These are phyloP conservation scores for Punctularia strigosozonata DNA, from an alignment of 768 basidiomycete genomes.

Conservation along the genomic window DNA sequence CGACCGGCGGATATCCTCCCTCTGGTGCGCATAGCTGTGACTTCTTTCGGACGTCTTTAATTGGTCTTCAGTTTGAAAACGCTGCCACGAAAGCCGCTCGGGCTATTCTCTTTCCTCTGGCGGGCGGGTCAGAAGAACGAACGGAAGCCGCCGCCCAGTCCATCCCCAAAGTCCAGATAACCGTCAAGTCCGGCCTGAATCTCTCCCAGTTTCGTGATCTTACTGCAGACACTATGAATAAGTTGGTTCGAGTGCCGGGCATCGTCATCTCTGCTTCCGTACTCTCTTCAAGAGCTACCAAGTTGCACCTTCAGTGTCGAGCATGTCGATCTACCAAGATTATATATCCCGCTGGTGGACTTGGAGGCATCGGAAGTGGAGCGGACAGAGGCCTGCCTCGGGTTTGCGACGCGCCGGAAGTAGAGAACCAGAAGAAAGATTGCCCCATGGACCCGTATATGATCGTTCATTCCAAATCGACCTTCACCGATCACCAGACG, in stretches of 20 bases:
- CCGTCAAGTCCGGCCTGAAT: conserved; percentile 82
- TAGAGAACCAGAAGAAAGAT: conserved; percentile 82
- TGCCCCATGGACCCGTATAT: conserved; percentile 95
- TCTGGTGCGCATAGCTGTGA: conserved; percentile 34
- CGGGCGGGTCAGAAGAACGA: conserved; percentile 33
- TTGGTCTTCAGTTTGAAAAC: conserved; percentile 65
- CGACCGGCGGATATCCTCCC: conserved; percentile 83
- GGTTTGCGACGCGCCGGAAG: conserved; percentile 69
- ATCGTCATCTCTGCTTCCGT: conserved; percentile 97
- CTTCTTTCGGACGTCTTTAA: not conserved
- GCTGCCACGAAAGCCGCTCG: conserved; percentile 81
- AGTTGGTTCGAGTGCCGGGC: conserved; percentile 91
- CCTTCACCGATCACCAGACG: conserved; percentile 91
- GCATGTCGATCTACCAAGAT: conserved; percentile 74
- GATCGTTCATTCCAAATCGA: conserved; percentile 88
- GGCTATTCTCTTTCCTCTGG: conserved; percentile 71
- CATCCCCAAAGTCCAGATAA: conserved; percentile 75
- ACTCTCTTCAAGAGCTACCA: conserved; percentile 86
- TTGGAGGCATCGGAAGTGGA: conserved; percentile 83
- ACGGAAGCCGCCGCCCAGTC: conserved; percentile 32
- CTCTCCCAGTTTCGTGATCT: conserved; percentile 90
- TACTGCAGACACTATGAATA: conserved; percentile 89
- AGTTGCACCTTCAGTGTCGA: conserved; percentile 87
- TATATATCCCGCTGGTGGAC: conserved; percentile 63
- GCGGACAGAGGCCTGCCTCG: conserved; percentile 79